Percentiles rank a stretch among this genome's conserved stretches.
phyloP scores from a whole-genome alignment of 2,329 filamentous ascomycete species.

The Cryphonectria japonica region DNA sequence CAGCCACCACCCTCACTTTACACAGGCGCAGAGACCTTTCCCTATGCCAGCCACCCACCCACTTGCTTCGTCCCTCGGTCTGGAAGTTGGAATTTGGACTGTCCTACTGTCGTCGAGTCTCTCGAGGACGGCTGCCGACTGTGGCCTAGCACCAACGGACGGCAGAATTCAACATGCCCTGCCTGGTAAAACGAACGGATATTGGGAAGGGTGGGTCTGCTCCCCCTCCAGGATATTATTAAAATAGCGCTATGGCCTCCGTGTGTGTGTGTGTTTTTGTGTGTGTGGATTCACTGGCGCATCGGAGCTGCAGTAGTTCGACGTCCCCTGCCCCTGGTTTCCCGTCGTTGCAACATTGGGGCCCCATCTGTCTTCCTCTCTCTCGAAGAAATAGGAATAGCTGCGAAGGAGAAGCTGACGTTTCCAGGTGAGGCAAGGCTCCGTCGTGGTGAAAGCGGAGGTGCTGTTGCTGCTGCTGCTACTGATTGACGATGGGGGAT shows the following conservation, averaged over 20 bases:
- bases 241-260: not conserved
- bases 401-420: not conserved
- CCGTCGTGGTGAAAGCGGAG: not conserved
- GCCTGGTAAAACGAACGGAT: not conserved
- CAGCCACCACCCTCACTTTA: not conserved
- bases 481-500: not conserved
- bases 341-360: not conserved
- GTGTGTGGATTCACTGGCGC: not conserved
- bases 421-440: not conserved
- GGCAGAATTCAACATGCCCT: not conserved
- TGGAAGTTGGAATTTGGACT: not conserved
- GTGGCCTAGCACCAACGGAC: not conserved
- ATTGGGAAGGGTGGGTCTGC: not conserved
- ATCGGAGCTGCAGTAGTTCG: slow-evolving; percentile 4
- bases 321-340: not conserved
- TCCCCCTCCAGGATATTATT: not conserved
- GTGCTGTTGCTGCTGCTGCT: not conserved
- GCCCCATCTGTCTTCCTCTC: not conserved
- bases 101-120: not conserved
- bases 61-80: not conserved
- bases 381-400: not conserved
- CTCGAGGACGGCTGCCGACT: not conserved
- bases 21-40: not conserved
- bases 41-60: not conserved
- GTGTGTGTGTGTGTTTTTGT: not conserved